Conservation (phyloP, 2,329 filamentous ascomycete species). For the Ceratocystis papillata region DNA sequence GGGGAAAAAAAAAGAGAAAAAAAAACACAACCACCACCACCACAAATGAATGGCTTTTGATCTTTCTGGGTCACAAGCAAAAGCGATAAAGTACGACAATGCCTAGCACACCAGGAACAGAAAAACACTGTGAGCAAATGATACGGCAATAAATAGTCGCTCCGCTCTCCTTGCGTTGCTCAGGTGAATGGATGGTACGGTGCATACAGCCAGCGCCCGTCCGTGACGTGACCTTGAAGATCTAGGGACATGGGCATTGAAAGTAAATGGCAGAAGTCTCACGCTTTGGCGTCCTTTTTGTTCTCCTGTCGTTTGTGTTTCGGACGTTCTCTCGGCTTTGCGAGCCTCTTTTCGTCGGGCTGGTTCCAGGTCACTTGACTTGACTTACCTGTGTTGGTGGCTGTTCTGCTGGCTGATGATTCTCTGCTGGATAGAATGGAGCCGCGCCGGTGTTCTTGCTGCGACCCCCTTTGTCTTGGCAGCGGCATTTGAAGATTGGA, state of each 20-base stretch:
- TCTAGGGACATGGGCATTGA: too few relatives aligned
- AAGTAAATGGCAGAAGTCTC: too few relatives aligned
- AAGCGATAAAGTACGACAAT: not conserved
- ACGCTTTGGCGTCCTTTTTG: too few relatives aligned
- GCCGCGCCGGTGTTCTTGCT: not conserved
- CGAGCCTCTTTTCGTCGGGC: not conserved
- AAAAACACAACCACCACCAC: too few relatives aligned
- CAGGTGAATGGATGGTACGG: too few relatives aligned
- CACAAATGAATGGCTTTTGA: not conserved
- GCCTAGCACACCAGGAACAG: not conserved
- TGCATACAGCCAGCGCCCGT: too few relatives aligned
- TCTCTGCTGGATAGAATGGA: not conserved
- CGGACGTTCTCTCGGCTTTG: not conserved
- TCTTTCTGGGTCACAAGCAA: not conserved
- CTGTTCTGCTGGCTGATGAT: too few relatives aligned
- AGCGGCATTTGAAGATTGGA: not conserved
- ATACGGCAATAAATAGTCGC: not conserved
- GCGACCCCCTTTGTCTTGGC: not conserved
- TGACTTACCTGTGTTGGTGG: not conserved
- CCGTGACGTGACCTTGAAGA: too few relatives aligned
- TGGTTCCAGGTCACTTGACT: not conserved
- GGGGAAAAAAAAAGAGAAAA: not conserved
- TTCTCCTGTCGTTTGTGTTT: not conserved
- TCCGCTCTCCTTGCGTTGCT: too few relatives aligned
- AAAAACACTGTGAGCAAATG: not conserved